These are phyloP conservation scores for Avena sativa DNA, from an alignment of 176 grass and related monocot genomes.

Conservation along the genomic window DNA sequence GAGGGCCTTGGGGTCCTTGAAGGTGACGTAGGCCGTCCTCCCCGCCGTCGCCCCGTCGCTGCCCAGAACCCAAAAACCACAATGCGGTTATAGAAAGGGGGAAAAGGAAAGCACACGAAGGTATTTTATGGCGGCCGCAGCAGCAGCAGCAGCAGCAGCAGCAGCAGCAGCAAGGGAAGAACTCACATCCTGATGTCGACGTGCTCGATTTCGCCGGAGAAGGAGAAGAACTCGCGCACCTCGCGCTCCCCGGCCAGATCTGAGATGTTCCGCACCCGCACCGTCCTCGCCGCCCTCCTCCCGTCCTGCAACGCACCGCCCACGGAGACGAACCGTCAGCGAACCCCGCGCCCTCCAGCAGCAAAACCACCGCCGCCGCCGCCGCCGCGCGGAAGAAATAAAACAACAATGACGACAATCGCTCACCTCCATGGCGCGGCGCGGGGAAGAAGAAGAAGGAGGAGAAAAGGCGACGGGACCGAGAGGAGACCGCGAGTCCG, in stretches of 20 bases:
- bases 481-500: neutral
- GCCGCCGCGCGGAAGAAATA: neutral
- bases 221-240: conserved; percentile 99
- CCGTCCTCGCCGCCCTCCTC: conserved; percentile 61
- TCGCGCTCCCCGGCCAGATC: conserved; percentile 95
- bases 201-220: conserved; percentile 95
- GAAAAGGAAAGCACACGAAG: neutral
- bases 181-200: conserved; percentile 71
- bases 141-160: neutral
- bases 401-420: neutral
- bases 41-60: conserved; percentile 60
- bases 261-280: conserved; percentile 90
- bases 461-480: neutral
- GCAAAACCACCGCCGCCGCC: neutral
- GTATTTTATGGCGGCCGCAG: neutral
- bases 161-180: neutral
- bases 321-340: neutral
- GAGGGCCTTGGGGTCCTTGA: conserved; percentile 89
- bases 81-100: conserved; percentile 23
- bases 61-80: conserved; percentile 13
- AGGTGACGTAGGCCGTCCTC: conserved; percentile 84
- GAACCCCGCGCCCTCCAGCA: neutral
- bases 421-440: conserved; percentile 58
- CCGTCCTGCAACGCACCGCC: conserved; percentile 27
- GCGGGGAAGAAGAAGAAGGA: neutral